A percentile compares a stretch with the other conserved stretches of the same genome.
These are phyloP conservation scores for Fusarium domesticum DNA, from an alignment of 2,329 filamentous ascomycete genomes.

Conservation along the genomic window DNA sequence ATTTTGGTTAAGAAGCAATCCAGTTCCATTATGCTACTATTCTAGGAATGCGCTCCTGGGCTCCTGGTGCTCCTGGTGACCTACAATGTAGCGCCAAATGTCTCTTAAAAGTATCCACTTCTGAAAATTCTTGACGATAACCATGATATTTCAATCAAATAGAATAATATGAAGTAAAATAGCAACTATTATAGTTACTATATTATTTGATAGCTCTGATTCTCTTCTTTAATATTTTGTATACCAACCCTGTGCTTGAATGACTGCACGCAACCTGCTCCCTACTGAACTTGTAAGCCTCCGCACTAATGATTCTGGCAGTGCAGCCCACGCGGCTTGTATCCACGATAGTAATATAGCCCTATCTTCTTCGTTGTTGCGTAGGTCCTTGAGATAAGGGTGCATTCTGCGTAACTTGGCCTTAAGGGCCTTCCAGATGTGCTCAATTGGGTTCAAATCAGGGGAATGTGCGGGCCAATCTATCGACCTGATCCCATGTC, in stretches of 20 bases:
- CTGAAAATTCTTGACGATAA: too few species aligned
- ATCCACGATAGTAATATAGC: neutral
- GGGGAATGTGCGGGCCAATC: neutral
- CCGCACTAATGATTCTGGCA: neutral
- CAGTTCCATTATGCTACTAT: too few species aligned
- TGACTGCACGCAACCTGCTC: neutral
- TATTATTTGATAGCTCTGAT: neutral
- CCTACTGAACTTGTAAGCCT: neutral
- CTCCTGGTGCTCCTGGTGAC: too few species aligned
- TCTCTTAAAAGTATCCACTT: too few species aligned
- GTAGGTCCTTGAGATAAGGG: neutral
- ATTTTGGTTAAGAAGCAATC: too few species aligned
- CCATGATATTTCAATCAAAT: too few species aligned
- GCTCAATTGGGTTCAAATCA: conserved; percentile 1
- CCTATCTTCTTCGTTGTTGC: neutral
- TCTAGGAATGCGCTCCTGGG: too few species aligned
- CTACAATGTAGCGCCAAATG: neutral
- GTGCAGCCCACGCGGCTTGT: neutral
- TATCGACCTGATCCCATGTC: neutral
- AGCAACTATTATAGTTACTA: neutral
- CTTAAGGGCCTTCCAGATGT: neutral
- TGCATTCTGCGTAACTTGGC: neutral
- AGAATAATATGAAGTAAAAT: too few species aligned
- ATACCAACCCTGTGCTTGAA: conserved; percentile 1
- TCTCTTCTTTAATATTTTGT: conserved; percentile 2